Conservation (phyloP, 768 basidiomycete species). For the Mycena haematopus region DNA sequence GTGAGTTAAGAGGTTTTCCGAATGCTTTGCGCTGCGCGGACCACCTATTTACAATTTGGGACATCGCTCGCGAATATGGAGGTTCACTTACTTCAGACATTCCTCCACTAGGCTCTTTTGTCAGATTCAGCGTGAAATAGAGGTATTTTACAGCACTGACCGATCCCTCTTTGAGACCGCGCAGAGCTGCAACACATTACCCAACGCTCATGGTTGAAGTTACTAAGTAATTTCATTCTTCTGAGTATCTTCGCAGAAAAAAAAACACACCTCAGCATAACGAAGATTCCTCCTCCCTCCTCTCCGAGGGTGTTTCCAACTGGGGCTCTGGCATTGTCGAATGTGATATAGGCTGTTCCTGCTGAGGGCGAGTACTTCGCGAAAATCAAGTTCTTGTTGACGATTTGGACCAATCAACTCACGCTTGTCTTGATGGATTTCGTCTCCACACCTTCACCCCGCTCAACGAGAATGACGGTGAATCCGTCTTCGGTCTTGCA, state of each 20-base stretch:
- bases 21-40: conserved; percentile 88
- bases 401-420: conserved; percentile 46
- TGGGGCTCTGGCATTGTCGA: conserved; percentile 69
- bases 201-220: conserved; percentile 92
- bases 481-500: conserved; percentile 78
- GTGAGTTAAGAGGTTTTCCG: conserved; percentile 83
- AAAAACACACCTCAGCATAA: conserved; percentile 50
- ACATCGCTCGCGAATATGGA: neutral
- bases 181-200: conserved; percentile 82
- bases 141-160: conserved; percentile 9
- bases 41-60: conserved; percentile 59
- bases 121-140: neutral
- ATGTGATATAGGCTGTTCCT: conserved; percentile 64
- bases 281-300: conserved; percentile 69
- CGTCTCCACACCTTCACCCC: conserved; percentile 71
- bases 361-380: conserved; percentile 60
- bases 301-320: conserved; percentile 71
- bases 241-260: neutral
- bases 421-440: conserved; percentile 63
- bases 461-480: conserved; percentile 80
- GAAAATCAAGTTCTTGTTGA: neutral
- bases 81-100: conserved; percentile 69
- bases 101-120: conserved; percentile 62
- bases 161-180: conserved; percentile 61
- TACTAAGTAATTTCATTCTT: conserved; percentile 46